phyloP scores from a whole-genome alignment of 108 stramenopile species.

The Nitzschia sp. region DNA sequence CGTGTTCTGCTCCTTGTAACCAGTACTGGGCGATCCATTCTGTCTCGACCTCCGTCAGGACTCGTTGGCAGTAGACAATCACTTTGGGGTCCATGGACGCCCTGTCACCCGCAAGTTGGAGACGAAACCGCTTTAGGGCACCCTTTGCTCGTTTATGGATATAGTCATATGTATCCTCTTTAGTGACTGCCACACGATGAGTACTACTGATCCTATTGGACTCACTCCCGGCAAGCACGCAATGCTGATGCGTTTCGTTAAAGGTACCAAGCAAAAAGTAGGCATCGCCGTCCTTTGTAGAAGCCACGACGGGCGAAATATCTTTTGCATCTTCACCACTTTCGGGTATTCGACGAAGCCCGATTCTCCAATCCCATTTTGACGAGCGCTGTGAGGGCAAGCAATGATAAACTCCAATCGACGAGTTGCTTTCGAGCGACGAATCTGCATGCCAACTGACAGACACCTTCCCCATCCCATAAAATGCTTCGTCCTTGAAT shows the following conservation, averaged over 20 bases:
- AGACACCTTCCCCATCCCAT: constrained; percentile 59
- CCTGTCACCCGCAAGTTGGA: constrained; percentile 9
- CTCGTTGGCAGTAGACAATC: constrained; percentile 39
- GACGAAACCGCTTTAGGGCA: constrained; percentile 26
- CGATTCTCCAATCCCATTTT: constrained; percentile 69
- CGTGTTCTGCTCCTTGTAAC: constrained; percentile 71
- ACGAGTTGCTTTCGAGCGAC: constrained; percentile 69
- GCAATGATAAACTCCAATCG: constrained; percentile 83
- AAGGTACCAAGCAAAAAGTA: constrained; percentile 91
- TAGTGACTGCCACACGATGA: constrained; percentile 51
- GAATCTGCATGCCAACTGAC: constrained; percentile 94
- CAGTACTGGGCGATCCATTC: constrained; percentile 87
- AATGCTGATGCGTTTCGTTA: constrained; percentile 86
- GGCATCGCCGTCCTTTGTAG: constrained; percentile 60
- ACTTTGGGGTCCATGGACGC: constrained; percentile 23
- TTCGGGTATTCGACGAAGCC: constrained; percentile 55
- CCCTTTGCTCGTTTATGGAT: constrained; percentile 27
- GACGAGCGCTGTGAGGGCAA: constrained; percentile 33
- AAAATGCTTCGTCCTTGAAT: constrained; percentile 55
- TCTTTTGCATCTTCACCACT: constrained; percentile 18
- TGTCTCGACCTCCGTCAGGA: constrained; percentile 77
- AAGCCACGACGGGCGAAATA: constrained; percentile 35
- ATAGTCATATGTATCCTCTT: constrained; percentile 36
- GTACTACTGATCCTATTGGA: constrained; percentile 59
- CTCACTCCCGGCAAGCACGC: constrained; percentile 62